These are phyloP conservation scores for Tolypocladium album DNA, from an alignment of 2,329 filamentous ascomycete genomes.

Conservation along the genomic window DNA sequence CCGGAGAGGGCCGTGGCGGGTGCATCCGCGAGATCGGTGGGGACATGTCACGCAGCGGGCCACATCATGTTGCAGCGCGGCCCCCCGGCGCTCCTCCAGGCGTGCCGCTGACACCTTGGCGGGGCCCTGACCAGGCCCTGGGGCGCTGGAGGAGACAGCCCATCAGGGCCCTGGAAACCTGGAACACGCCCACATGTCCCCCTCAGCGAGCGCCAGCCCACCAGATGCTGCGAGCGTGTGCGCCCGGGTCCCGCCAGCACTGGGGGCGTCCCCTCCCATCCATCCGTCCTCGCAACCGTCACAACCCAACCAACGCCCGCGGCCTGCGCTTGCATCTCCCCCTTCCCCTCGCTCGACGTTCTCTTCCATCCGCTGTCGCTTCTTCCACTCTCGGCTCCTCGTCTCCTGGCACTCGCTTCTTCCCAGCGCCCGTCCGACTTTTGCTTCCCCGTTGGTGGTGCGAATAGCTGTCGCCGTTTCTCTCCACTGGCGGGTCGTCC, in stretches of 20 bases:
- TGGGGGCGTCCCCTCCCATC: background rate
- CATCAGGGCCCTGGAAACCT: background rate
- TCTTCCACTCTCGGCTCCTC: background rate
- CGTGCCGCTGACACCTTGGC: background rate
- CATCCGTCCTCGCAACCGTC: background rate
- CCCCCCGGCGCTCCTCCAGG: background rate
- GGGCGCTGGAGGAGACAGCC: background rate
- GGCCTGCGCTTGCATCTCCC: background rate
- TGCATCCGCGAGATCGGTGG: background rate
- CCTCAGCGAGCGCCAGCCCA: background rate
- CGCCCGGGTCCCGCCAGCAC: background rate
- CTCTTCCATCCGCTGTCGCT: background rate
- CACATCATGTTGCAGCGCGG: background rate
- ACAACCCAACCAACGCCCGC: constrained; percentile 1
- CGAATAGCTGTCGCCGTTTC: background rate
- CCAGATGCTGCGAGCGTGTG: background rate
- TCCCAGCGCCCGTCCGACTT: background rate
- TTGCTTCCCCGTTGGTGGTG: background rate
- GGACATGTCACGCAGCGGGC: background rate
- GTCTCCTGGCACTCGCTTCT: background rate
- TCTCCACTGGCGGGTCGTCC: background rate
- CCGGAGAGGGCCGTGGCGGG: background rate
- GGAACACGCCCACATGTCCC: background rate
- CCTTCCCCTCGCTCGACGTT: background rate
- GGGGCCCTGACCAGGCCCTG: background rate